Evolutionary conservation across 441 rosid species (phyloP).

Genomic region (Breynia disticha): DNA sequence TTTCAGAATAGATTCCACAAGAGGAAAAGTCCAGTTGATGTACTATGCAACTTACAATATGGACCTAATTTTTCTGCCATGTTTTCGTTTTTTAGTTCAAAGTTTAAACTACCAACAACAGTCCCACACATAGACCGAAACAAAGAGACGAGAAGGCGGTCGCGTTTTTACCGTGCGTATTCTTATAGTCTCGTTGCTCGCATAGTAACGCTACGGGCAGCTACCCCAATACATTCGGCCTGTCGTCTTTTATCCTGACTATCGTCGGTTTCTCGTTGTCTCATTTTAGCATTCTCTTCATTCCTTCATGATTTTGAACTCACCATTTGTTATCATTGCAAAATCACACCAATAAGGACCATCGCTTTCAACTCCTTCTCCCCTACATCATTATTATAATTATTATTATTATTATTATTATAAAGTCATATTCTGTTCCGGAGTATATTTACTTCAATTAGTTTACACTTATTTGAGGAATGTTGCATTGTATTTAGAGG

Average conservation of each 20-base stretch:
- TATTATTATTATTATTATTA: no score
- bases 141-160: no score
- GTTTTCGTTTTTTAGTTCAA: background rate
- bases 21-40: background rate
- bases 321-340: constrained; percentile 1
- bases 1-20: background rate
- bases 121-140: background rate
- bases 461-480: no score
- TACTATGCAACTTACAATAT: background rate
- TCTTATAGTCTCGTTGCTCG: background rate
- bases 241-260: constrained; percentile 11
- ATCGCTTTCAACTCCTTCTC: constrained; percentile 8
- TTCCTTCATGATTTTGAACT: background rate
- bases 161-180: no score
- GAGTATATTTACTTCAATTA: no score
- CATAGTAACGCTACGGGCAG: background rate
- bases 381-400: background rate
- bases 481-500: no score
- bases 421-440: background rate
- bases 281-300: background rate
- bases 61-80: background rate
- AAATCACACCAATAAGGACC: background rate
- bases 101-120: background rate
- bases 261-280: constrained; percentile 22
- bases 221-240: constrained; percentile 21